phyloP scores from a whole-genome alignment of 805 yeast genomes.

The Isabelozyma heimii region DNA sequence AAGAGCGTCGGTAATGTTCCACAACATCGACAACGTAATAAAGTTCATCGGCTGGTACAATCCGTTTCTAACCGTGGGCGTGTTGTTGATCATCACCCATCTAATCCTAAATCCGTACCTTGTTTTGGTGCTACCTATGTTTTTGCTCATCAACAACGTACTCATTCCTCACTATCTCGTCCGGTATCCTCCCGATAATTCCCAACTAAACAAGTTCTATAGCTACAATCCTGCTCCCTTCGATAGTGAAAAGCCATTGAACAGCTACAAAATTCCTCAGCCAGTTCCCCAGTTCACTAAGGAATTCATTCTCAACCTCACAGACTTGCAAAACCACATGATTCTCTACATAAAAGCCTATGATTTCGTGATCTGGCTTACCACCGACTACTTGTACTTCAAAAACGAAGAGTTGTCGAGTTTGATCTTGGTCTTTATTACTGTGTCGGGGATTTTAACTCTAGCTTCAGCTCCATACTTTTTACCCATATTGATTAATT shows the following conservation, averaged over 20 bases:
- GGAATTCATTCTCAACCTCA: constrained; percentile 73
- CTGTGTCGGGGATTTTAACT: constrained; percentile 11
- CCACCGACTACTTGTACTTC: constrained; percentile 61
- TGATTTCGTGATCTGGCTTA: constrained; percentile 51
- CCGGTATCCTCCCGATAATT: constrained; percentile 61
- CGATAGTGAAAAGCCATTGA: constrained; percentile 44
- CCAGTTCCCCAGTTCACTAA: constrained; percentile 78
- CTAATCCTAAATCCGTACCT: constrained; percentile 61
- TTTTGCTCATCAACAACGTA: constrained; percentile 49
- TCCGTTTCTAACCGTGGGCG: constrained; percentile 59
- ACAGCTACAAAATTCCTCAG: constrained; percentile 50
- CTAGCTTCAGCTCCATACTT: constrained; percentile 25
- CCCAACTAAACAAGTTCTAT: constrained; percentile 12
- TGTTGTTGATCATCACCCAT: constrained; percentile 49
- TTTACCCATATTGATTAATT: constrained; percentile 24
- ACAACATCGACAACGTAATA: constrained; percentile 54
- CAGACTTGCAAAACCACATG: constrained; percentile 84
- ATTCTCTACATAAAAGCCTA: constrained; percentile 57
- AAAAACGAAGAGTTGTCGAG: constrained; percentile 59
- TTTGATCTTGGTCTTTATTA: constrained; percentile 34
- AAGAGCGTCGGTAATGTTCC: constrained; percentile 61
- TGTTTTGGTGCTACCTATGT: constrained; percentile 51
- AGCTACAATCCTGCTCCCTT: constrained; percentile 33
- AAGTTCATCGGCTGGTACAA: constrained; percentile 62
- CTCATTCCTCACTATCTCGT: constrained; percentile 66